These are phyloP conservation scores for Hibiscus tridactylites DNA, from an alignment of 345 rosid species.

Conservation along the genomic window DNA sequence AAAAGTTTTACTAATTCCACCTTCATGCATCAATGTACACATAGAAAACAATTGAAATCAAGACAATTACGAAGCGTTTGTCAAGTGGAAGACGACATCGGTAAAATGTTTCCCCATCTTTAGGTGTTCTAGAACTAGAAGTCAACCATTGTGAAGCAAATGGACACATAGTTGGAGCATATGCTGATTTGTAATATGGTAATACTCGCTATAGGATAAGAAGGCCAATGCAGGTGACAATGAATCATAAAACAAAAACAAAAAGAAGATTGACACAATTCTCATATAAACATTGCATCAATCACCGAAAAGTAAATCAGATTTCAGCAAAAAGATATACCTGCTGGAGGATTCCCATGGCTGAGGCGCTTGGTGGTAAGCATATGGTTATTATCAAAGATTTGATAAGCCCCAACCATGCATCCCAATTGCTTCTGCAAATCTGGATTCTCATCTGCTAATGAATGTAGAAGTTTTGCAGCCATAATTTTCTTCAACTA, in stretches of 20 bases:
- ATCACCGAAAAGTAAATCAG: neutral
- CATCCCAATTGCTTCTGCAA: constrained; percentile 94
- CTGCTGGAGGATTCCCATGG: constrained; percentile 61
- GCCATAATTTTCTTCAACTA: constrained; percentile 44
- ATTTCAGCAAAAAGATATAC: constrained; percentile 21
- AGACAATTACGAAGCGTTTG: neutral
- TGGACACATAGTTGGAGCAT: neutral
- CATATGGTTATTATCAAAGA: constrained; percentile 62
- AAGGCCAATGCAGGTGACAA: neutral
- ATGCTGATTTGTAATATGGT: neutral
- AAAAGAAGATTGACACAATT: neutral
- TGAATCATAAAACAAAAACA: neutral
- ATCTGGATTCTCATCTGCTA: constrained; percentile 91
- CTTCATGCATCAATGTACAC: neutral
- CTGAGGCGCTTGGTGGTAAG: constrained; percentile 39
- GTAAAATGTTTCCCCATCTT: too few species aligned
- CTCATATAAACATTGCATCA: neutral
- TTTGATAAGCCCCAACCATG: constrained; percentile 88
- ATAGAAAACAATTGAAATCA: constrained; percentile 7
- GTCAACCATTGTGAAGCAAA: too few species aligned
- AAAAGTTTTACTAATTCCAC: neutral
- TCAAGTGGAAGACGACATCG: too few species aligned
- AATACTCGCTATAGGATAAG: neutral
- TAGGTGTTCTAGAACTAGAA: too few species aligned
- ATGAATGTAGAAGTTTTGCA: constrained; percentile 80